Base-by-base conservation (phyloP, 2,329 filamentous ascomycete species). In the Claviceps maximensis region DNA sequence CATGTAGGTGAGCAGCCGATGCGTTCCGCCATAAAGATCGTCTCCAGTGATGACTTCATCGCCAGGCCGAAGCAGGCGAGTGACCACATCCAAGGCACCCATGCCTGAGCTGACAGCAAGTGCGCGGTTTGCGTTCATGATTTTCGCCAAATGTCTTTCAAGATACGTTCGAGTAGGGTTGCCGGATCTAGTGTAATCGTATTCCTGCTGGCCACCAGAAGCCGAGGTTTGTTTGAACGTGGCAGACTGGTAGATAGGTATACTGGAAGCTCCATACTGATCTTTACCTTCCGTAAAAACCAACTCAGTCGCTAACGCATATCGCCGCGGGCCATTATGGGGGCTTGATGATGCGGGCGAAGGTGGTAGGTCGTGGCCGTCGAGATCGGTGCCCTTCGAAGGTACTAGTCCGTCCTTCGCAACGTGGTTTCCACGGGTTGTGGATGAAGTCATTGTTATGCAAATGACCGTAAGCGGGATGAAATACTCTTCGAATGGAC, bases 21-120 rank as follows among this genome's bases (percentile, higher is more conserved):
- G 89, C 57, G 89, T 94, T 61, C 93, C 93, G 59, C 93, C 93
- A 70, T 98, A 98, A 54, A 98, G 75, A 69, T 98, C 93, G 66
- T 97, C 90, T 41, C 94, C 94, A 1, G 93, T 96, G 53, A 98
- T 86, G 40, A 98, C 94, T 71, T 98, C 91, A 66, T 98, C 93
- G 55, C 93, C 93, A 0, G 93, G 91, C 55, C 86, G 83, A 50
- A 98, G 76, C 15, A 97, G 75, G 52, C 93, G 84, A 17, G 89
- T 94, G 60, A 98, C 96, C 58, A 98, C 91, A 70, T 98, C 93
- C 63, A 97, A 75, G 25, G 93, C 93, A 51, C 89, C 93, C 93
- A 98, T 98, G 54, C 93, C 93, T 1, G 91, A 97, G 52, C 90
- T 89, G 46, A 97, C 91, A 49, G 94, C 91, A 50, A 98, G 80